Conservation (phyloP, 2,329 filamentous ascomycete species). For the Diaporthe sp. region DNA sequence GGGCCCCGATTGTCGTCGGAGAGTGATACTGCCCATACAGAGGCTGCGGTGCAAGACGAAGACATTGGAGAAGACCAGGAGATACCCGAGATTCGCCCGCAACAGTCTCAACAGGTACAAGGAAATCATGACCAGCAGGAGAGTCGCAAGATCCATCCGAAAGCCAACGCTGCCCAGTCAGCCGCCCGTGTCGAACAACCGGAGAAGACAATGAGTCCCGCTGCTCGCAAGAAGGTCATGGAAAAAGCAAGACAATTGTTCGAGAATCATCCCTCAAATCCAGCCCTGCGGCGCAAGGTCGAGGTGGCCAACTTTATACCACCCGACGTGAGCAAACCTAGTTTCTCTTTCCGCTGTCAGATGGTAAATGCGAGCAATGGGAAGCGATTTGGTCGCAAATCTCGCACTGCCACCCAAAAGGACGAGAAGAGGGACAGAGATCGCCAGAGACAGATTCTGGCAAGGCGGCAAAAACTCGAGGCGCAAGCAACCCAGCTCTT, state of each 20-base stretch:
- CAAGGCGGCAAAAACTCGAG: neutral
- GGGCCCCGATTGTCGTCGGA: neutral
- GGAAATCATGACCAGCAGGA: neutral
- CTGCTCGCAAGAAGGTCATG: neutral
- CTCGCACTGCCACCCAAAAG: neutral
- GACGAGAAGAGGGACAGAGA: neutral
- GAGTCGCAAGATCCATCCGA: neutral
- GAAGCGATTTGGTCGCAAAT: neutral
- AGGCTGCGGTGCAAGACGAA: neutral
- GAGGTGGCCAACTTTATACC: constrained; percentile 2
- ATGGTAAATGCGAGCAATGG: neutral
- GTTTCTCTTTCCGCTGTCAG: neutral
- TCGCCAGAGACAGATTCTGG: neutral
- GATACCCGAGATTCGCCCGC: neutral
- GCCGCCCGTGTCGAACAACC: neutral
- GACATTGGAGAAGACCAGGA: neutral
- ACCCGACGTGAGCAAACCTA: neutral
- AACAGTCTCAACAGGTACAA: neutral
- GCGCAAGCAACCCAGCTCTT: neutral
- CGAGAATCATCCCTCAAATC: neutral
- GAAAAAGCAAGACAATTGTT: neutral
- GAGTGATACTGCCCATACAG: neutral
- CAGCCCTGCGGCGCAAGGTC: neutral
- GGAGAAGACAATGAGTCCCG: neutral
- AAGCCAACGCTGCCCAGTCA: neutral